Conservation (phyloP, 2,329 filamentous ascomycete species). For the Alternaria sp. region DNA sequence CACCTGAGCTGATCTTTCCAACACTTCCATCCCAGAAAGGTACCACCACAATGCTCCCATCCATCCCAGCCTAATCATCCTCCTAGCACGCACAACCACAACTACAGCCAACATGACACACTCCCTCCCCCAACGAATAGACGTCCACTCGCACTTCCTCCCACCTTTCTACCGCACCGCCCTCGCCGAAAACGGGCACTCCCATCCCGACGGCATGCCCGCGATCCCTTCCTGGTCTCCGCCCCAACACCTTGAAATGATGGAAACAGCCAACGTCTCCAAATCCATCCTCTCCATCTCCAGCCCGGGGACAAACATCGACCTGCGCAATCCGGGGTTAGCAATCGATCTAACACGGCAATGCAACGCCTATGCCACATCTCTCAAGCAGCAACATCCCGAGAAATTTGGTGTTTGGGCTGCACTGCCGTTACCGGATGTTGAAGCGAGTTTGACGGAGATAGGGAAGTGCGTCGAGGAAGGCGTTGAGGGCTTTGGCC, state of each 20-base stretch:
- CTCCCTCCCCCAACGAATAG: slow-evolving; percentile 47
- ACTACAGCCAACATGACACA: slow-evolving; percentile 20
- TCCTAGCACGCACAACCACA: neutral
- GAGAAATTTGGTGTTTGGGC: slow-evolving; percentile 61
- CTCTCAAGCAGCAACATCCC: slow-evolving; percentile 46
- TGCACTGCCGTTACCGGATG: slow-evolving; percentile 59
- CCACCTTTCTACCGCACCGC: slow-evolving; percentile 52
- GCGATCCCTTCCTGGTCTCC: slow-evolving; percentile 55
- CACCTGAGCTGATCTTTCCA: too few relatives aligned
- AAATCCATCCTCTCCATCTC: slow-evolving; percentile 63
- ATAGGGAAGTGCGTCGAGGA: slow-evolving; percentile 53
- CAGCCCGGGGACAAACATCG: slow-evolving; percentile 60
- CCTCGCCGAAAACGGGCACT: slow-evolving; percentile 50
- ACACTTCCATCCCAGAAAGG: neutral
- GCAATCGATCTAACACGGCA: slow-evolving; percentile 49
- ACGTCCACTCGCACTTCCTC: slow-evolving; percentile 58
- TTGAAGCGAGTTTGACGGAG: slow-evolving; percentile 56
- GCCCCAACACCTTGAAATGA: slow-evolving; percentile 57
- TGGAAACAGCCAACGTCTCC: slow-evolving; percentile 57
- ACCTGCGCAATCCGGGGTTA: slow-evolving; percentile 46
- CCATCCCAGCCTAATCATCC: neutral
- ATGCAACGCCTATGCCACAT: slow-evolving; percentile 51
- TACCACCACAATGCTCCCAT: neutral
- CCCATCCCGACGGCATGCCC: slow-evolving; percentile 59
- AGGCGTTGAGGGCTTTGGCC: slow-evolving; percentile 58